A percentile compares a stretch with the other conserved stretches of the same genome.
Conservation (phyloP, 2,329 filamentous ascomycete genomes). For the Tolypocladium tundrense region DNA sequence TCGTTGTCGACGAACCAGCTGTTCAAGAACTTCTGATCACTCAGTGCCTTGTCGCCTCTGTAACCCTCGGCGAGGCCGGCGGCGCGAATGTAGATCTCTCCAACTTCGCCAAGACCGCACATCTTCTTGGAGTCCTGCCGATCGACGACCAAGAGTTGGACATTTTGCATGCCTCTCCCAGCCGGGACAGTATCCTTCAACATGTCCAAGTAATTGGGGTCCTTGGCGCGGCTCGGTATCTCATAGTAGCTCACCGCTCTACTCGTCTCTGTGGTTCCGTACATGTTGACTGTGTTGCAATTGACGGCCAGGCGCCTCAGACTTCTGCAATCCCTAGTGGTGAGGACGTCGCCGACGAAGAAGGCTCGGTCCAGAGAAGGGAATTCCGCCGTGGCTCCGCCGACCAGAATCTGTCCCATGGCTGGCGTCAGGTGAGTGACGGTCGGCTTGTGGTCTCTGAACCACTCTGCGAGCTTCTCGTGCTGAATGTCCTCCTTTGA, state of each 20-base stretch:
- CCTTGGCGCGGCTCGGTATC: constrained; percentile 54
- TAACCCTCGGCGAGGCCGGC: constrained; percentile 80
- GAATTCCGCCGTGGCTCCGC: constrained; percentile 68
- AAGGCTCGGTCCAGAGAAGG: constrained; percentile 69
- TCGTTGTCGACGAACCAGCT: constrained; percentile 80
- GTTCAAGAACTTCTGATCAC: constrained; percentile 63
- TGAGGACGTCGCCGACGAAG: constrained; percentile 86
- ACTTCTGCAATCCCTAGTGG: constrained; percentile 67
- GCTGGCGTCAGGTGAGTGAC: constrained; percentile 88
- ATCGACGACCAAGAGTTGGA: constrained; percentile 78
- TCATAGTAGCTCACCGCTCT: constrained; percentile 76
- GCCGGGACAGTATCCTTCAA: constrained; percentile 65
- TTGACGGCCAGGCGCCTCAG: constrained; percentile 70
- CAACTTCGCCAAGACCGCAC: constrained; percentile 71
- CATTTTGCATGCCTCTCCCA: constrained; percentile 77
- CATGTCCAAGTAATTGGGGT: constrained; percentile 40
- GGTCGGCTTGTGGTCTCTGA: constrained; percentile 61
- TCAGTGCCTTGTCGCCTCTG: constrained; percentile 48
- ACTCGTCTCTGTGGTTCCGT: constrained; percentile 79
- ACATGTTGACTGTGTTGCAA: constrained; percentile 72
- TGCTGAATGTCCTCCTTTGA: constrained; percentile 77
- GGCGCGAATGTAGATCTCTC: constrained; percentile 75
- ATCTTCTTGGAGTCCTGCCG: constrained; percentile 54
- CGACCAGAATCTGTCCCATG: constrained; percentile 92
- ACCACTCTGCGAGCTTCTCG: constrained; percentile 80